Conservation (phyloP, 2,329 filamentous ascomycete genomes). For the Colletotrichum cordylinicola region DNA sequence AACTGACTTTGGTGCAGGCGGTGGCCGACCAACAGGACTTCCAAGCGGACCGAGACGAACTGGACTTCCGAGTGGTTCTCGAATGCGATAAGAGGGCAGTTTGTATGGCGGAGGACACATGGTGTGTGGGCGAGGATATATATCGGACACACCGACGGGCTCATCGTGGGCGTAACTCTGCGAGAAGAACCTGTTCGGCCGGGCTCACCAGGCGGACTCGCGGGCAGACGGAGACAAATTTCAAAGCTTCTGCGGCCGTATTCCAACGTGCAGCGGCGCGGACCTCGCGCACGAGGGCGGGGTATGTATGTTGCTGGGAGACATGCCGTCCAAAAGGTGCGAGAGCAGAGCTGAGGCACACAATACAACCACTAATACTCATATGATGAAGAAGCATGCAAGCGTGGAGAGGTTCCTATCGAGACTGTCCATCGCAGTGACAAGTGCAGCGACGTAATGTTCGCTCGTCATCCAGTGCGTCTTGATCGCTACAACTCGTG, state of each 20-base stretch:
- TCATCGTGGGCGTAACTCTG: not conserved
- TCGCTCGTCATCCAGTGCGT: not conserved
- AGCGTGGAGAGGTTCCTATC: not conserved
- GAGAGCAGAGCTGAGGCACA: slow-evolving; percentile 11
- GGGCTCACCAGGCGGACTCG: not conserved
- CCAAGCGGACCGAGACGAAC: slow-evolving; percentile 50
- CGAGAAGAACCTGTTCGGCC: not conserved
- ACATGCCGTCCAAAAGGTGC: not conserved
- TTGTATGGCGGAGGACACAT: not conserved
- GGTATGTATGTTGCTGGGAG: slow-evolving; percentile 15
- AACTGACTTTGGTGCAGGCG: slow-evolving; percentile 39
- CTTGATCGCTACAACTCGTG: not conserved
- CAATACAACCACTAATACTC: slow-evolving; percentile 12
- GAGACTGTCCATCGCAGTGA: not conserved
- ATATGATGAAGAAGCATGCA: not conserved
- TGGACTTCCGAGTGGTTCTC: slow-evolving; percentile 34
- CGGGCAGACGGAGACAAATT: not conserved
- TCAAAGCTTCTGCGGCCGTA: not conserved
- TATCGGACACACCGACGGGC: not conserved
- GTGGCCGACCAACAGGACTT: slow-evolving; percentile 46
- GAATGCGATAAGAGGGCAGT: slow-evolving; percentile 43
- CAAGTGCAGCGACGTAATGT: not conserved
- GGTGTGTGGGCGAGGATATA: not conserved
- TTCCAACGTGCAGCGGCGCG: not conserved
- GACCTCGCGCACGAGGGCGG: not conserved